A percentile compares a stretch with the other conserved stretches of the same genome.
These are phyloP conservation scores for Prinsepia uniflora DNA, from an alignment of 306 rosid species.

Conservation along the genomic window DNA sequence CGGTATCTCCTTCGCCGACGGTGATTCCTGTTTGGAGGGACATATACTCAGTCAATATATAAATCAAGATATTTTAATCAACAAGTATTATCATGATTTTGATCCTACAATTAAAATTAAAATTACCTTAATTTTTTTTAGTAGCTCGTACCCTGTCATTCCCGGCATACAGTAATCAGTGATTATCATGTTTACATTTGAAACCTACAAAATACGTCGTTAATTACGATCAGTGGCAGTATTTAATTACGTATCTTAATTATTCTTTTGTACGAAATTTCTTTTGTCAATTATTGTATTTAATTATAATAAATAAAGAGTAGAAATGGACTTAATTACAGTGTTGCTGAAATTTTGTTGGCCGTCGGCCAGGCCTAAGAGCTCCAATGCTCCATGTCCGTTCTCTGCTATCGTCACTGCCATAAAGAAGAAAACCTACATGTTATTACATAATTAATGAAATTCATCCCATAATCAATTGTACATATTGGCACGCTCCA, in stretches of 20 bases:
- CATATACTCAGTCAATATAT: neutral
- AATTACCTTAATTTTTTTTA: constrained; percentile 26
- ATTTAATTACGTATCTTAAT: too few relatives aligned
- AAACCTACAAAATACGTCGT: constrained; percentile 14
- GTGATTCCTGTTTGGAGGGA: constrained; percentile 28
- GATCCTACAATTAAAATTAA: neutral
- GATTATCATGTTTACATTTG: constrained; percentile 28
- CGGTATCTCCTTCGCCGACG: constrained; percentile 28
- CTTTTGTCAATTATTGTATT: too few relatives aligned
- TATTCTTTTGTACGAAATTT: too few relatives aligned
- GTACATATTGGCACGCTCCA: too few relatives aligned
- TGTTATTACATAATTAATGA: too few relatives aligned
- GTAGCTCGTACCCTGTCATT: constrained; percentile 35
- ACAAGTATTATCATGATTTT: neutral
- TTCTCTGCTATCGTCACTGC: constrained; percentile 30
- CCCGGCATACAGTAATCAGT: constrained; percentile 38
- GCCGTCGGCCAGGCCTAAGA: constrained; percentile 28
- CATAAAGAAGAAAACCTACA: neutral
- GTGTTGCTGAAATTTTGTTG: constrained; percentile 1
- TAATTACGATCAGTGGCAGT: too few relatives aligned
- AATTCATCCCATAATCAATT: too few relatives aligned
- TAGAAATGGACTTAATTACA: constrained; percentile 8
- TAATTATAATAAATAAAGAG: too few relatives aligned
- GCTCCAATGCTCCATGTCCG: constrained; percentile 27
- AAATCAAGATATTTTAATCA: too few relatives aligned